Base-by-base conservation (phyloP, 163 green algal species). In the Coccomyxa subellipsoidea region DNA sequence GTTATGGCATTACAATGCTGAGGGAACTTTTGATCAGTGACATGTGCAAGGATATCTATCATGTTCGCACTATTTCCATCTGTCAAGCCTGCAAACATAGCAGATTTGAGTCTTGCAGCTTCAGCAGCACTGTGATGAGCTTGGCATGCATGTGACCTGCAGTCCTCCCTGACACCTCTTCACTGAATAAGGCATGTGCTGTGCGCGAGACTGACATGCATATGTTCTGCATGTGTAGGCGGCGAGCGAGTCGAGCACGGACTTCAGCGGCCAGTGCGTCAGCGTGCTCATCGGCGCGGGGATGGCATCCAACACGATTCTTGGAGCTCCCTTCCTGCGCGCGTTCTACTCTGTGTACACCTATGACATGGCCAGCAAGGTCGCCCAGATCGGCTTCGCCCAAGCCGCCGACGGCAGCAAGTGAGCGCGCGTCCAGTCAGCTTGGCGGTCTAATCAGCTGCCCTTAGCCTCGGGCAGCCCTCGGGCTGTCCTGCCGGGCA, bases 281-380 rank as follows among this genome's bases (percentile, higher is more conserved):
- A 73, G 39, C 29, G n/a, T 34, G 21, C 29, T 40, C 27, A 81
- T 81, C 47, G 36, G 53, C 12, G 27, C 27, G 0, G 77, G 77
- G 40, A 72, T 34, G 5, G 31, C 25, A 0, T 27, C 29, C 25
- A 53, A 69, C 32, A 76, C 72, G 7, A 76, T 82, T 8, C 54
- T 82, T 35, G 79, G 79, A 35, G 79, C 66, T 10, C 36, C 79
- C 32, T 82, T 82, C 79, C 54, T 82, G 36, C 79, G 79, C 0
- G 79, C 32, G 31, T 82, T 40, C 34, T 82, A 71, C 79, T 77
- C 31, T 18, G 54, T 77, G 18, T 82, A 77, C 38, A 25, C 25
- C 38, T 77, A 77, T 77, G 70, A 77, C 70, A 31, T 40, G 32
- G 32, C 18, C 70, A 77, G 3, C 70, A 77, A 77, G 70, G 70